These are phyloP conservation scores for Mucor racemosus DNA, from an alignment of 371 early-diverging fungal genomes.

Conservation along the genomic window DNA sequence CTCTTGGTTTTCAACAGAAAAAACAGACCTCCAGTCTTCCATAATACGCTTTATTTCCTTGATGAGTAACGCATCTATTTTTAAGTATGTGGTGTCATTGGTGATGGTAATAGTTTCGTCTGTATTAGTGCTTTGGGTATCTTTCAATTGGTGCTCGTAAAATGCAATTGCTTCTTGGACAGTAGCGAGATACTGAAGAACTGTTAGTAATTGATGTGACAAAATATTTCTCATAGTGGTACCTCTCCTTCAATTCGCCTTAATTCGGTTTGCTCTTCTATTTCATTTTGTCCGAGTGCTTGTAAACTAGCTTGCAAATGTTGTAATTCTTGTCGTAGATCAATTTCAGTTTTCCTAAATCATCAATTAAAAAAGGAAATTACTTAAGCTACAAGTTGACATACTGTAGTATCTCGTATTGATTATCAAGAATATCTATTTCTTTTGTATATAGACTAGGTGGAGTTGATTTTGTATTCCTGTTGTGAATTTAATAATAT, in stretches of 20 bases:
- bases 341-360: not conserved
- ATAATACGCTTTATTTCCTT: not conserved
- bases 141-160: not conserved
- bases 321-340: not conserved
- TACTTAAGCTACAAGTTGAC: not conserved
- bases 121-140: not conserved
- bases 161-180: not conserved
- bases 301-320: not conserved
- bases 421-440: slow-evolving; percentile 15
- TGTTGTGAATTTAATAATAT: not conserved
- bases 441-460: slow-evolving; percentile 17
- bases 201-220: not conserved
- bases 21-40: not conserved
- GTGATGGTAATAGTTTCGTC: not conserved
- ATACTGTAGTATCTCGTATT: slow-evolving; percentile 23
- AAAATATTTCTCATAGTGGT: not conserved
- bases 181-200: not conserved
- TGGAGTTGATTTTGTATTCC: not conserved
- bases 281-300: slow-evolving; percentile 7
- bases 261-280: not conserved
- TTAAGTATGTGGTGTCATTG: not conserved
- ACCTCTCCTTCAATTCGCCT: not conserved
- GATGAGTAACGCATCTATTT: not conserved
- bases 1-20: not conserved
- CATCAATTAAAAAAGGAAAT: not conserved